These are phyloP conservation scores for Brassica incana DNA, from an alignment of 345 rosid species.

Conservation along the genomic window DNA sequence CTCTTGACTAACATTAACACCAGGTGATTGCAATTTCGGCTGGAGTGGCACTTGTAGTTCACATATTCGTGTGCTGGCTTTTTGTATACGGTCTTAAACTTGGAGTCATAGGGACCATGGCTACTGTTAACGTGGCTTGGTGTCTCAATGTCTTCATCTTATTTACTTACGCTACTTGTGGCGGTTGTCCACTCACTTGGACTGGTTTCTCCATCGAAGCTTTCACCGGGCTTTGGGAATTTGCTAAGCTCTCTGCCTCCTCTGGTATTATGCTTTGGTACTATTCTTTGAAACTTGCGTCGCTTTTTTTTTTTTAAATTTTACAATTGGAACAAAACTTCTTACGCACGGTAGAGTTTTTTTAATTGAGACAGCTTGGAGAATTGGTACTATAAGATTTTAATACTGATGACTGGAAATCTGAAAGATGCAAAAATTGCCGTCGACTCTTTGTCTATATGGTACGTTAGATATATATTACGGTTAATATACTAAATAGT, in stretches of 20 bases:
- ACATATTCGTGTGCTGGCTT: background rate
- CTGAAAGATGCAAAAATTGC: slow-evolving; percentile 71
- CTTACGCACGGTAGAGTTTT: background rate
- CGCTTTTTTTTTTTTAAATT: background rate
- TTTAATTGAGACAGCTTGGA: slow-evolving; percentile 36
- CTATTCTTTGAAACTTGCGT: background rate
- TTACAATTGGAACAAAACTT: background rate
- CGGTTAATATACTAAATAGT: background rate
- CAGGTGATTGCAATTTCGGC: background rate
- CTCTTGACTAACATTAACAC: background rate
- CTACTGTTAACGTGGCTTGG: background rate
- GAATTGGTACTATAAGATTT: slow-evolving; percentile 48
- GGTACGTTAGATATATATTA: slow-evolving; percentile 42
- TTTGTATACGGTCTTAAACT: background rate
- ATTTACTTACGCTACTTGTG: background rate
- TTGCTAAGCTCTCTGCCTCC: background rate
- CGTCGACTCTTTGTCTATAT: slow-evolving; percentile 47
- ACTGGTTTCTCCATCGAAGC: background rate
- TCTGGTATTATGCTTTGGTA: background rate
- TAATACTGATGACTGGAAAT: slow-evolving; percentile 80
- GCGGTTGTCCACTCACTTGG: background rate
- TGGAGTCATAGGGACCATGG: background rate
- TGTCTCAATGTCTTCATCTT: background rate
- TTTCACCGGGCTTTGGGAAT: background rate
- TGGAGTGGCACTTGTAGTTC: background rate